Base-by-base conservation (phyloP, 176 grass and related monocot species). In the Lolium rigidum region DNA sequence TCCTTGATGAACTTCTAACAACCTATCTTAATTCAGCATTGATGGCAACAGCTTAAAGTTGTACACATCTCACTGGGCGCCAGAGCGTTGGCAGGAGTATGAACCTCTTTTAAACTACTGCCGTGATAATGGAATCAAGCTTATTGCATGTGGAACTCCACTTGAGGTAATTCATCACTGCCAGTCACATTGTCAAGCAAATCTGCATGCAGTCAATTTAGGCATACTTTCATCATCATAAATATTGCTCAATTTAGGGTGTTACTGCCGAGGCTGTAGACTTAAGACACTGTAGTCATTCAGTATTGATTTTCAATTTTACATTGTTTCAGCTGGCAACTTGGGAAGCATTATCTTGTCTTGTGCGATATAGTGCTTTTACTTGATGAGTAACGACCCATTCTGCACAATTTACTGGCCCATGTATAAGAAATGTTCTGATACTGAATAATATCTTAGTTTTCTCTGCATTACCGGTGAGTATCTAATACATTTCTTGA, bases 101-200 rank as follows among this genome's bases (percentile, higher is more conserved):
- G 97, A 96, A 86, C 94, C 97, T 51, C 90, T 98, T 80, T 87
- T 98, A 77, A 98, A 95, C 76, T 93, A 92, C 39, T 98, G 92
- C 76, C 90, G 58, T 70, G 94, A 98, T 80, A 92, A 94, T 87
- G 74, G 85, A 87, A 85, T 98, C 47, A 96, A 90, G 86, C 84
- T 98, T 89, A 77, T 96, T 77, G 92, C 97, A 75, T 98, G 92
- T 85, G 97, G 97, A 87, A 94, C 92, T 84, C 97, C 97, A 57
- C 97, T 96, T 82, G 87, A 92, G 90, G 97, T 98, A 90, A 95
- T 84, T 55, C 17, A 46, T 73, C 62, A 84, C 55, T 86, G 28
- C 28, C 43, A 59, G 75, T 79, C 24, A 59, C 20, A 28, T 83
- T 38, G 13, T 50, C 74, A 13, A 74, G 20, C 2, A 80, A 69